phyloP scores from a whole-genome alignment of 1,139 yeast genomes.

The Groenewaldozyma auringiensis region DNA sequence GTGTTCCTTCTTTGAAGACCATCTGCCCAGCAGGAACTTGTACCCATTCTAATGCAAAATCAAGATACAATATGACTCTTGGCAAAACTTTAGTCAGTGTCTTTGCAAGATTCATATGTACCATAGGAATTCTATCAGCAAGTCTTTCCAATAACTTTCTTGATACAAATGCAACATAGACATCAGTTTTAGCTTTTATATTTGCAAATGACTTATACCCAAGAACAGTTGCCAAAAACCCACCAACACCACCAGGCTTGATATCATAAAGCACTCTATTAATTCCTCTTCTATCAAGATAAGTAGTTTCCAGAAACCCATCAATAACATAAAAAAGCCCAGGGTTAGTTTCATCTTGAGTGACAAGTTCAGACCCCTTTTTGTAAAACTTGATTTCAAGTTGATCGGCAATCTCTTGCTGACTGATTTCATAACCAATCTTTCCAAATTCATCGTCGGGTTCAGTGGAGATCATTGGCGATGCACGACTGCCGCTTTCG shows the following conservation, averaged over 20 bases:
- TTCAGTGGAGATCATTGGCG: neutral
- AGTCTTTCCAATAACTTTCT: conserved; percentile 54
- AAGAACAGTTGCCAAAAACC: conserved; percentile 72
- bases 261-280: conserved; percentile 51
- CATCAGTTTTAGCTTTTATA: conserved; percentile 50
- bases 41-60: conserved; percentile 93
- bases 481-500: conserved; percentile 7
- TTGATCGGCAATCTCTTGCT: conserved; percentile 55
- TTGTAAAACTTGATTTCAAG: conserved; percentile 51
- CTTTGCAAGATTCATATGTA: conserved; percentile 71
- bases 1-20: conserved; percentile 73
- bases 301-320: conserved; percentile 62
- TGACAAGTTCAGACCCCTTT: conserved; percentile 50
- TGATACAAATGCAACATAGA: conserved; percentile 66
- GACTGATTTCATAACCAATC: conserved; percentile 39
- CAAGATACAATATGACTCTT: conserved; percentile 61
- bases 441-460: conserved; percentile 1
- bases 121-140: conserved; percentile 66
- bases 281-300: conserved; percentile 27
- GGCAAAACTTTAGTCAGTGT: conserved; percentile 61
- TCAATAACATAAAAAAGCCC: conserved; percentile 77
- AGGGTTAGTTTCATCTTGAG: conserved; percentile 56
- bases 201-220: conserved; percentile 75
- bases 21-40: conserved; percentile 80
- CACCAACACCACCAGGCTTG: conserved; percentile 76